A percentile compares a stretch with the other conserved stretches of the same genome.
Conservation (phyloP, 1,139 yeast species). For the Kodamaea sp. region DNA sequence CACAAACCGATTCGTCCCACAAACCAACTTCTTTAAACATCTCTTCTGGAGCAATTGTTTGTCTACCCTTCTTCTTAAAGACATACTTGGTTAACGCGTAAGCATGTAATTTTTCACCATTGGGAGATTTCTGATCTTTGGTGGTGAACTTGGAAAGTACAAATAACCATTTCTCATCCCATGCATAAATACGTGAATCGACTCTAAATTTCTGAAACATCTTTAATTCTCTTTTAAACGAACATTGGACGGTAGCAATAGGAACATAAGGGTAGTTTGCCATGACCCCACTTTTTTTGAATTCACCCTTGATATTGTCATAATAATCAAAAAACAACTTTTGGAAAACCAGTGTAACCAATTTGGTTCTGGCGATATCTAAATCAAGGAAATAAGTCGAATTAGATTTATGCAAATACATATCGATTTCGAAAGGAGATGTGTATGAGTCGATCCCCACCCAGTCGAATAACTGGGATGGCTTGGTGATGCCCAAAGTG, state of each 20-base stretch:
- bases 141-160: conserved; percentile 60
- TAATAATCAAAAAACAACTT: conserved; percentile 41
- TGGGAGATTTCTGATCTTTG: conserved; percentile 14
- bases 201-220: conserved; percentile 61
- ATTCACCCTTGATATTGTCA: conserved; percentile 36
- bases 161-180: conserved; percentile 88
- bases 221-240: conserved; percentile 68
- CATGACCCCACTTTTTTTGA: conserved; percentile 17
- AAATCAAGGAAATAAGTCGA: conserved; percentile 82
- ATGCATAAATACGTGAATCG: conserved; percentile 61
- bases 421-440: conserved; percentile 77
- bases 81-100: conserved; percentile 76
- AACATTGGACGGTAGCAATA: conserved; percentile 66
- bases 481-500: conserved; percentile 29
- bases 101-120: conserved; percentile 47
- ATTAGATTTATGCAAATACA: conserved; percentile 83
- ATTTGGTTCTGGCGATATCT: conserved; percentile 72
- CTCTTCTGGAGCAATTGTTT: conserved; percentile 64
- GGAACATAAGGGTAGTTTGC: conserved; percentile 65
- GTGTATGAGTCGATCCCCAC: conserved; percentile 52
- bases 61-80: conserved; percentile 63
- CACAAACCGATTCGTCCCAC: conserved; percentile 48
- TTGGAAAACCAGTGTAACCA: conserved; percentile 55
- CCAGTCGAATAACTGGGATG: conserved; percentile 42
- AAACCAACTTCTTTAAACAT: conserved; percentile 57